phyloP scores from a whole-genome alignment of 371 early-diverging fungal genomes.

The Blastocladiella emersonii region DNA sequence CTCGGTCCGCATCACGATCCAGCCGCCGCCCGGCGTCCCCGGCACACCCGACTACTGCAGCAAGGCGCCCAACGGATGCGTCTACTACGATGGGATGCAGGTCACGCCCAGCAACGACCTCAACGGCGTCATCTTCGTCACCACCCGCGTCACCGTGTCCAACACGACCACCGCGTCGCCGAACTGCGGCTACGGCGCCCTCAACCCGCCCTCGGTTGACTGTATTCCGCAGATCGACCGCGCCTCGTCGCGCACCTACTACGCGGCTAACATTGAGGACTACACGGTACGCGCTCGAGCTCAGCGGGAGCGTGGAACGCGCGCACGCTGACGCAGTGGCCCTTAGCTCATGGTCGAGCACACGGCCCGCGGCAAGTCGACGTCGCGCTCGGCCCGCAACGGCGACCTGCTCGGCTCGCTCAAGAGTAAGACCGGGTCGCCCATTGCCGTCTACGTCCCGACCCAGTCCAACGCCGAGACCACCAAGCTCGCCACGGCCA shows the following conservation, averaged over 20 bases:
- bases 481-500: too few species aligned
- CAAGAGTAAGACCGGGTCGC: not conserved
- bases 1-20: conserved; percentile 8
- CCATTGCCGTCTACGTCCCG: not conserved
- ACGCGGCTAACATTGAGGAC: not conserved
- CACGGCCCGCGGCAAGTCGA: conserved; percentile 24
- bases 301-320: too few species aligned
- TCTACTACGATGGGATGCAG: conserved; percentile 11
- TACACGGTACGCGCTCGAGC: not conserved
- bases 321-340: not conserved
- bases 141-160: conserved; percentile 15
- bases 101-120: conserved; percentile 12
- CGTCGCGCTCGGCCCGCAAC: conserved; percentile 19
- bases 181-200: too few species aligned
- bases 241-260: not conserved
- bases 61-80: conserved; percentile 7
- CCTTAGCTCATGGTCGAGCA: conserved; percentile 31
- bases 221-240: not conserved
- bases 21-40: not conserved
- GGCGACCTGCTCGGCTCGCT: conserved; percentile 20
- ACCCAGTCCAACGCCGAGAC: too few species aligned
- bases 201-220: not conserved
- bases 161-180: conserved; percentile 4
- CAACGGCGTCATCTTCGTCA: conserved; percentile 14
- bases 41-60: conserved; percentile 8